Conservation (phyloP, 1,139 yeast species). For the Kodamaea alishanica region DNA sequence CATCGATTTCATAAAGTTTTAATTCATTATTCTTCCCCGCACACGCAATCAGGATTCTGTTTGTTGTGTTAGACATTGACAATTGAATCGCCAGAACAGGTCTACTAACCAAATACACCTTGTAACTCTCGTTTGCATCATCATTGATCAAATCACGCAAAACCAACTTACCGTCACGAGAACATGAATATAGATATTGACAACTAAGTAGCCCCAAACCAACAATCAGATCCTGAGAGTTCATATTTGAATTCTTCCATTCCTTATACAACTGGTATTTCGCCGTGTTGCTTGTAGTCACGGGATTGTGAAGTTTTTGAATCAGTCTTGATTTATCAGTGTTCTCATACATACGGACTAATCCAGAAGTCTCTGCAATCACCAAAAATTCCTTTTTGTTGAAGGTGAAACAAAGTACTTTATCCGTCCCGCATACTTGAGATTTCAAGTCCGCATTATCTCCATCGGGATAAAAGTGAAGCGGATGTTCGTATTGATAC, state of each 20-base stretch:
- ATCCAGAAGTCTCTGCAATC: slow-evolving; percentile 27
- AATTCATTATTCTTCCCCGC: slow-evolving; percentile 49
- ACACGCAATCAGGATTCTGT: slow-evolving; percentile 24
- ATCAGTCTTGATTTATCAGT: background rate
- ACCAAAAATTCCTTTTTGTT: slow-evolving; percentile 23
- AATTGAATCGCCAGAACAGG: slow-evolving; percentile 38
- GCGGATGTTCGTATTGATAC: slow-evolving; percentile 2
- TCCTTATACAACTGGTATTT: slow-evolving; percentile 24
- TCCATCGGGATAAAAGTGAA: slow-evolving; percentile 6
- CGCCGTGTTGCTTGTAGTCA: slow-evolving; percentile 4
- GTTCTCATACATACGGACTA: slow-evolving; percentile 30
- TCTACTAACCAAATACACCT: slow-evolving; percentile 27
- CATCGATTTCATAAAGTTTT: slow-evolving; percentile 24
- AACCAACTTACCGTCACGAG: slow-evolving; percentile 40
- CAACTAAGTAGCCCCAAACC: slow-evolving; percentile 30
- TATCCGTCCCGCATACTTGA: slow-evolving; percentile 8
- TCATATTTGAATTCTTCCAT: slow-evolving; percentile 26
- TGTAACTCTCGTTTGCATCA: slow-evolving; percentile 32
- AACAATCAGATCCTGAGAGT: slow-evolving; percentile 25
- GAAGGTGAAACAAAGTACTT: slow-evolving; percentile 20
- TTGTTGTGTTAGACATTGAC: slow-evolving; percentile 11
- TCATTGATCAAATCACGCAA: slow-evolving; percentile 44
- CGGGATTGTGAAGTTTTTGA: slow-evolving; percentile 1
- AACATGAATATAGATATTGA: slow-evolving; percentile 40
- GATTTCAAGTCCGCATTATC: too few relatives aligned